Evolutionary conservation across 805 yeast genomes (phyloP), one percentile per base, ranked within the genome.

Genomic region (Myxozyma kluyveri): DNA sequence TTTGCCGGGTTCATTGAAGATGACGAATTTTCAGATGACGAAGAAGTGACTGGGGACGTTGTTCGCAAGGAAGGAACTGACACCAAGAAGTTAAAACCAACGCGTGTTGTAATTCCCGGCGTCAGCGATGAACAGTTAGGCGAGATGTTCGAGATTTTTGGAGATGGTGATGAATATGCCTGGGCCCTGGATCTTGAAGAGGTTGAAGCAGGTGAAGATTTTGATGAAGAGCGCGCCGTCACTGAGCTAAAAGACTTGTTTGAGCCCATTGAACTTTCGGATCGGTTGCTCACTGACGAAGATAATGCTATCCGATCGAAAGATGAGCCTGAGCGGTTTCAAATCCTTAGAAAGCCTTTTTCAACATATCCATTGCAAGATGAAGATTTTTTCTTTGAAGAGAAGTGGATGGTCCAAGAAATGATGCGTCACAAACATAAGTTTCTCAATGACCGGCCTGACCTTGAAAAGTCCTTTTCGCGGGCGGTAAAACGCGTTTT

Each of bases 1-100:
- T 82, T 91, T 63, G 99, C 89, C 67, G 99, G 90, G 66, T 93
- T 93, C 71, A 93, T 93, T 61, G 99, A 91, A 70, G 97, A 91
- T 56, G 99, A 93, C 69, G 97, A 90, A 67, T 85, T 86, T 64
- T 87, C 95, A 6, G 97, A 88, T 62, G 96, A 89, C 64, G 89
- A 84, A 57, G 71, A 27, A n/a, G 50, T 47, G 36, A 54, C 42
- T 12, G 57, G 45, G n/a, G 33, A 42, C 6, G 46, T 37, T 17
- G 42, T 23, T 5, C 24, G 37, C 4, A 47, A 36, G n/a, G 24
- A 52, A 3, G 37, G 51, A 9, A 24, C 40, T n/a, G 36, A 45
- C 21, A 41, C 31, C 18, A 18, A 37, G n/a, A n/a, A 39, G 7
- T 42, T 46, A 17, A 40, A 50, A 9, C 38, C 38, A 3, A 54